These are phyloP conservation scores for Boletus tomentosulus DNA, from an alignment of 768 basidiomycete genomes.

Conservation along the genomic window DNA sequence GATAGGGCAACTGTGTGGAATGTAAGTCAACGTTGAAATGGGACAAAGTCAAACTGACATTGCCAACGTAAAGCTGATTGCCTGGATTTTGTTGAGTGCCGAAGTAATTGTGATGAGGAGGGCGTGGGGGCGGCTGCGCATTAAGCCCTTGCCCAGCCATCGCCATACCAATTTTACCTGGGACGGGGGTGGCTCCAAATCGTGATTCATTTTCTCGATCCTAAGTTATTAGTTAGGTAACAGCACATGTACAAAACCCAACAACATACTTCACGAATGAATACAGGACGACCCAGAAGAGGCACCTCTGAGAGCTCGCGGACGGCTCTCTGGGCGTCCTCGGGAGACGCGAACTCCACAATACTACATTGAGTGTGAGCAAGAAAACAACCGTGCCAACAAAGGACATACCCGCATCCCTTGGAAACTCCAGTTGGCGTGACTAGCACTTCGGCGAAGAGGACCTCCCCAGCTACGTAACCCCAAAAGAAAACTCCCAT, in stretches of 20 bases:
- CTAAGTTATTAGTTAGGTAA: slow-evolving; percentile 36
- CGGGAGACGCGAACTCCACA: slow-evolving; percentile 88
- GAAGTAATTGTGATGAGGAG: slow-evolving; percentile 75
- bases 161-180: slow-evolving; percentile 93
- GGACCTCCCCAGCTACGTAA: slow-evolving; percentile 97
- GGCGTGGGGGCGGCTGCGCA: slow-evolving; percentile 78
- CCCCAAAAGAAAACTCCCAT: slow-evolving; percentile 89
- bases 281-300: slow-evolving; percentile 91
- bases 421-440: slow-evolving; percentile 97
- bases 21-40: slow-evolving; percentile 2
- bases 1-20: slow-evolving; percentile 72
- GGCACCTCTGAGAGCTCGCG: slow-evolving; percentile 86
- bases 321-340: slow-evolving; percentile 87
- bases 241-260: background rate
- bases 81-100: slow-evolving; percentile 59
- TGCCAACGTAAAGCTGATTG: slow-evolving; percentile 90
- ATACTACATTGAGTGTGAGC: slow-evolving; percentile 54
- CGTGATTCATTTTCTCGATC: slow-evolving; percentile 96
- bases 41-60: slow-evolving; percentile 47
- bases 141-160: slow-evolving; percentile 89
- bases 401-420: slow-evolving; percentile 87
- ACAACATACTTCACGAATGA: slow-evolving; percentile 82
- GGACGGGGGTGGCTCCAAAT: slow-evolving; percentile 92
- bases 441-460: slow-evolving; percentile 98
- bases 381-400: background rate